phyloP scores from a whole-genome alignment of 352 stramenopile species.

The Phytopythium aichiense region DNA sequence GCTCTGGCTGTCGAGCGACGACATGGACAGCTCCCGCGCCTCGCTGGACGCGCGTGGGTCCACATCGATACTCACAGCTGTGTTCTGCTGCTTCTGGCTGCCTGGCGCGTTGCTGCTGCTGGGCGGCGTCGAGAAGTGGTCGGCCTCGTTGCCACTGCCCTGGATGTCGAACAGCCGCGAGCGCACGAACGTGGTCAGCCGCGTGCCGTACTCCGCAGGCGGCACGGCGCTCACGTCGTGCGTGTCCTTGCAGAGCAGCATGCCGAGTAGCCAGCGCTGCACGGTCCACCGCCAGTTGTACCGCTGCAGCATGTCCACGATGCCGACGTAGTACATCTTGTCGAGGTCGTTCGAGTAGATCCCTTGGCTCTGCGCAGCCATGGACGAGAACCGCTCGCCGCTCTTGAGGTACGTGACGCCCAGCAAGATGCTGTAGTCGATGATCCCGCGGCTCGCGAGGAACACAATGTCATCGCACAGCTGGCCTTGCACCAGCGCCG shows the following conservation, averaged over 20 bases:
- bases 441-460: conserved; percentile 75
- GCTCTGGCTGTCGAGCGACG: conserved; percentile 31
- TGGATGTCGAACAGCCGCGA: conserved; percentile 68
- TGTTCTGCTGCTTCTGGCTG: conserved; percentile 12
- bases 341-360: conserved; percentile 46
- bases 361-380: conserved; percentile 21
- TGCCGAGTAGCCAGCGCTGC: conserved; percentile 70
- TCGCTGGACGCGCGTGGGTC: conserved; percentile 19
- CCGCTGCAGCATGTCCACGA: conserved; percentile 81
- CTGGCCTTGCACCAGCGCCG: conserved; percentile 47
- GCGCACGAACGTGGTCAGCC: conserved; percentile 70
- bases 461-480: conserved; percentile 82
- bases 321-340: conserved; percentile 74
- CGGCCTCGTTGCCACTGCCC: conserved; percentile 11
- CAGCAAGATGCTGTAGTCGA: conserved; percentile 83
- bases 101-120: conserved; percentile 13
- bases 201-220: conserved; percentile 59
- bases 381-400: conserved; percentile 20
- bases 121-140: conserved; percentile 15
- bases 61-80: conserved; percentile 13
- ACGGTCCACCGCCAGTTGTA: conserved; percentile 86
- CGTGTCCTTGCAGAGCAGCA: conserved; percentile 75
- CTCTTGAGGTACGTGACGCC: conserved; percentile 51
- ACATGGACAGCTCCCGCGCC: conserved; percentile 42
- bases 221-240: conserved; percentile 80